phyloP scores from a whole-genome alignment of 805 yeast genomes.

The Metschnikowia lochheadii region DNA sequence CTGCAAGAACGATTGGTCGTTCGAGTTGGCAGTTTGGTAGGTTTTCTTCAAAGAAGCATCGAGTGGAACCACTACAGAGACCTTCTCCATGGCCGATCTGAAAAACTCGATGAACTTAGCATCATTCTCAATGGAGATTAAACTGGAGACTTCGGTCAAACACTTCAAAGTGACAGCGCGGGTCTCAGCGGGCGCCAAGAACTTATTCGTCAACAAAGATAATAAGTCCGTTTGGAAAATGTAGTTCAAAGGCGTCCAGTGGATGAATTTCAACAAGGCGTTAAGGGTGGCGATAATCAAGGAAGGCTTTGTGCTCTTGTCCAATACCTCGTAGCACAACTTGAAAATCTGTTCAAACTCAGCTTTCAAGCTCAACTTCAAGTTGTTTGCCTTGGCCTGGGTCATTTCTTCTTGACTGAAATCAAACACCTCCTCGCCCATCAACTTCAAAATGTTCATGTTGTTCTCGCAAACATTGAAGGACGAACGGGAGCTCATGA shows the following conservation, averaged over 20 bases:
- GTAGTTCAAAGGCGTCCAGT: slow-evolving; percentile 91
- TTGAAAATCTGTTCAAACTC: slow-evolving; percentile 93
- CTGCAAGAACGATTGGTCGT: slow-evolving; percentile 90
- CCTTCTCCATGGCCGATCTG: slow-evolving; percentile 65
- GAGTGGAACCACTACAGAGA: slow-evolving; percentile 63
- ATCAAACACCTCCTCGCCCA: slow-evolving; percentile 95
- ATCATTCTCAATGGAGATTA: slow-evolving; percentile 51
- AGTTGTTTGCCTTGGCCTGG: slow-evolving; percentile 82
- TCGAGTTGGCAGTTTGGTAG: slow-evolving; percentile 69
- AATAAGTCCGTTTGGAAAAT: slow-evolving; percentile 85
- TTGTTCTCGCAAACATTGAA: slow-evolving; percentile 96
- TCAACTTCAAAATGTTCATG: slow-evolving; percentile 83
- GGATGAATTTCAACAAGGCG: slow-evolving; percentile 77
- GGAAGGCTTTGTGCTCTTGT: slow-evolving; percentile 80
- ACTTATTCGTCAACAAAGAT: slow-evolving; percentile 67
- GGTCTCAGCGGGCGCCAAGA: slow-evolving; percentile 71
- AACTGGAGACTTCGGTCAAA: slow-evolving; percentile 81
- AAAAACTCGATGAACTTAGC: slow-evolving; percentile 65
- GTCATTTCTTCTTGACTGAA: slow-evolving; percentile 95
- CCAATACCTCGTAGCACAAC: slow-evolving; percentile 89
- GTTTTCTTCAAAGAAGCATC: slow-evolving; percentile 60
- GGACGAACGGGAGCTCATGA: slow-evolving; percentile 75
- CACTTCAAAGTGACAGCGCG: slow-evolving; percentile 86
- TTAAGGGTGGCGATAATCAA: slow-evolving; percentile 80
- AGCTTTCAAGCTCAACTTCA: slow-evolving; percentile 78